Evolutionary conservation across 768 basidiomycete genomes (phyloP).

Genomic region (Russula griseocarnosa): DNA sequence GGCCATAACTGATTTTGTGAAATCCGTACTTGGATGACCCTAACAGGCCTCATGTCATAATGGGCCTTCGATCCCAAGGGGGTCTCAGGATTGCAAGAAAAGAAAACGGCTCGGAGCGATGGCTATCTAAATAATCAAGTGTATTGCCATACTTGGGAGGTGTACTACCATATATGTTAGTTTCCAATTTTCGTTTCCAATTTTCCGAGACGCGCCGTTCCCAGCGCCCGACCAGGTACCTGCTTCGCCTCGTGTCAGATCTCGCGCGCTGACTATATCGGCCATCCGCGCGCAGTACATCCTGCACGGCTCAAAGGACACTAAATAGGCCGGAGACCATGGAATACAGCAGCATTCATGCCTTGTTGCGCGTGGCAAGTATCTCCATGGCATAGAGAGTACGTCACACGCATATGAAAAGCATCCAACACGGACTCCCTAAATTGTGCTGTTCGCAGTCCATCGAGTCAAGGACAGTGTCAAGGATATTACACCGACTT

Average conservation of each 20-base stretch:
- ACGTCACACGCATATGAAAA: conserved; percentile 32
- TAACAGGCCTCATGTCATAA: no score
- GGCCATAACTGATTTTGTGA: no score
- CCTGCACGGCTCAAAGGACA: conserved; percentile 90
- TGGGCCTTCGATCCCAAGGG: no score
- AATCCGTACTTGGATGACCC: no score
- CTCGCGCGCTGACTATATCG: conserved; percentile 29
- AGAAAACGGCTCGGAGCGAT: no score
- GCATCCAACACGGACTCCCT: conserved; percentile 5
- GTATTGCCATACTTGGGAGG: no score
- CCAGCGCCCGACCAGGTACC: conserved; percentile 33
- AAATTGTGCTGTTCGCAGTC: conserved; percentile 42
- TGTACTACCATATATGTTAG: no score
- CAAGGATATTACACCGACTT: conserved; percentile 80
- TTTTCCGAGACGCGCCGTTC: conserved; percentile 23
- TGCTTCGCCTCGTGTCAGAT: conserved; percentile 22
- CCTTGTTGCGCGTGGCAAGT: conserved; percentile 89
- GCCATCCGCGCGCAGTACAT: conserved; percentile 53
- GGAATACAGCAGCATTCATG: conserved; percentile 80
- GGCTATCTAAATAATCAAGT: no score
- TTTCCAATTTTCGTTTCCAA: conserved; percentile 29
- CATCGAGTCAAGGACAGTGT: conserved; percentile 78
- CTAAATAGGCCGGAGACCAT: conserved; percentile 74
- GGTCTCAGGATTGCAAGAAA: no score
- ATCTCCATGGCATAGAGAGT: conserved; percentile 89